Percentiles rank a stretch among this genome's conserved stretches.
Conservation (phyloP, 495 filamentous ascomycete genomes). For the Cairneyella variabilis region DNA sequence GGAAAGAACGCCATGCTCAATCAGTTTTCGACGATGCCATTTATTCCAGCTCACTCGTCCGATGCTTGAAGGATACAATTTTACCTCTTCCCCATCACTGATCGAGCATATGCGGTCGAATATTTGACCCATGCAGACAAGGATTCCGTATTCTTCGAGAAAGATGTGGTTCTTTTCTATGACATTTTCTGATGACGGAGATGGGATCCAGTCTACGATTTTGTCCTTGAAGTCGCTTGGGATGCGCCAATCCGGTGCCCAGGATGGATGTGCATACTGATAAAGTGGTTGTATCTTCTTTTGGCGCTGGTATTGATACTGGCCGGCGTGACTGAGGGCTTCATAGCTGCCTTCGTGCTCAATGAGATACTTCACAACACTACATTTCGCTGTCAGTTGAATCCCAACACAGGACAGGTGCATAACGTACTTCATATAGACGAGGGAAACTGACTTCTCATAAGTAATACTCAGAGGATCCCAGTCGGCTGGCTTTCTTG, state of each 20-base stretch:
- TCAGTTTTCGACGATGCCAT: neutral
- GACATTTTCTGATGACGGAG: neutral
- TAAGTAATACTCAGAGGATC: neutral
- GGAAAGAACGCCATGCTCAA: neutral
- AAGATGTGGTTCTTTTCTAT: neutral
- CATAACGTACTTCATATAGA: neutral
- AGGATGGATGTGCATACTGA: neutral
- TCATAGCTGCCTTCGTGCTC: neutral
- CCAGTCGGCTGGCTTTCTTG: neutral
- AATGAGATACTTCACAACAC: neutral
- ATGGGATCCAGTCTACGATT: neutral
- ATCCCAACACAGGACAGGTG: neutral
- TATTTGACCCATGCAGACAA: neutral
- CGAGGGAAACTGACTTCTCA: slow-evolving; percentile 2
- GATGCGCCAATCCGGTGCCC: slow-evolving; percentile 3
- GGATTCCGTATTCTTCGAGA: neutral
- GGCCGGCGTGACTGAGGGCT: neutral
- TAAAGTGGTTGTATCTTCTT: neutral
- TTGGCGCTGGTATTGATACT: too few relatives aligned
- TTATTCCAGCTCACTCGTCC: neutral
- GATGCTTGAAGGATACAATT: neutral
- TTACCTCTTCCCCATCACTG: neutral
- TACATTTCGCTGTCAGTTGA: neutral
- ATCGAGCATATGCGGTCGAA: neutral
- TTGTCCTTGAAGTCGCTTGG: neutral